These are phyloP conservation scores for Amyloporia xantha DNA, from an alignment of 768 basidiomycete species.

Conservation along the genomic window DNA sequence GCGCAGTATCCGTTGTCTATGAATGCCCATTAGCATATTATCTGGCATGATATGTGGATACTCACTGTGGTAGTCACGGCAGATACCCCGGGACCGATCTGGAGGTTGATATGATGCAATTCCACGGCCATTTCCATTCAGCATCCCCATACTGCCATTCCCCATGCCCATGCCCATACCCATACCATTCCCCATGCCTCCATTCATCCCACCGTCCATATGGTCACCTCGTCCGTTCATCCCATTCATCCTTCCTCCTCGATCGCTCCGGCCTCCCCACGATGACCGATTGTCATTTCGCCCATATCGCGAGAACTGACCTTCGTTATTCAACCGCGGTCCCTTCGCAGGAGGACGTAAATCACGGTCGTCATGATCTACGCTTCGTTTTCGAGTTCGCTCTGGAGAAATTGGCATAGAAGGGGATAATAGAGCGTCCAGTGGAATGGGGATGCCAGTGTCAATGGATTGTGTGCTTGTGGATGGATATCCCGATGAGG, in stretches of 20 bases:
- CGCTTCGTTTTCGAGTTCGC: constrained; percentile 58
- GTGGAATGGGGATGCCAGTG: constrained; percentile 73
- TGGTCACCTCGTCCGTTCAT: constrained; percentile 21
- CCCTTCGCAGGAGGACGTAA: constrained; percentile 64
- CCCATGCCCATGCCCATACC: constrained; percentile 22
- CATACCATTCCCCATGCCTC: constrained; percentile 19
- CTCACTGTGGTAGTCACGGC: constrained; percentile 92
- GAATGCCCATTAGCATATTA: constrained; percentile 4
- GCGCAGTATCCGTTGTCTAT: constrained; percentile 89
- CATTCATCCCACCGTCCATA: constrained; percentile 25
- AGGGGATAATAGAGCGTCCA: constrained; percentile 55
- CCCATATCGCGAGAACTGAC: constrained; percentile 60
- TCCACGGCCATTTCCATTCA: constrained; percentile 36
- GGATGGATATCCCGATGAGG: constrained; percentile 28
- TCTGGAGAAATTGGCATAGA: constrained; percentile 38
- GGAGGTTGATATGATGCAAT: constrained; percentile 62
- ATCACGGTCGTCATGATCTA: constrained; percentile 56
- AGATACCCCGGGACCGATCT: constrained; percentile 71
- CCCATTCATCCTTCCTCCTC: constrained; percentile 29
- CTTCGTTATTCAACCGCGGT: constrained; percentile 56
- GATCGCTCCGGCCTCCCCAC: constrained; percentile 32
- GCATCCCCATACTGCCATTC: constrained; percentile 19
- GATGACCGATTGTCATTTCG: constrained; percentile 36
- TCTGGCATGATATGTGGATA: constrained; percentile 10
- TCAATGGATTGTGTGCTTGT: constrained; percentile 37